Evolutionary conservation across 805 yeast genomes (phyloP), one percentile per base, ranked within the genome.

Genomic region (Saccharomycopsis microspora): DNA sequence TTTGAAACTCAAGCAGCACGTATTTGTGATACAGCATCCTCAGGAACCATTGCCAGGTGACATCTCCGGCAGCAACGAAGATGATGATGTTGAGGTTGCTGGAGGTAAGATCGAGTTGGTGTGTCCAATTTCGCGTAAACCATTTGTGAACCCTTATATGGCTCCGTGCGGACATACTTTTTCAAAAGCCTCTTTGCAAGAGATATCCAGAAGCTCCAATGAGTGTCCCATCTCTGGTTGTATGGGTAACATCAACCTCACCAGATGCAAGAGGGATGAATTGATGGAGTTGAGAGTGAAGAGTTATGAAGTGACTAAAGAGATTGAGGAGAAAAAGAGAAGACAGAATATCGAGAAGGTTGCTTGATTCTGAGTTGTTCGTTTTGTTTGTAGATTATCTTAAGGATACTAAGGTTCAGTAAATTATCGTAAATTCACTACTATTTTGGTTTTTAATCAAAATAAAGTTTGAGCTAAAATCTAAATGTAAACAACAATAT

Each of bases 51-150:
- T 83, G 19, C 85, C 86, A 0, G 69, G 65, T 35, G 60, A 60
- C 3, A 33, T 51, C 11, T n/a, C 42, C 6, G 54, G 67, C 10
- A 68, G 62, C 5, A 63, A 59, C 0, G 78, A 69, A 9, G 80
- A 75, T 37, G 85, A 80, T 28, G 90, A 81, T 28, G 42, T 84
- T 33, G 75, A 71, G 39, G 72, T 84, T 4, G 77, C 75, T 6
- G 94, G 93, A 48, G 93, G 93, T 37, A 74, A 65, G 36, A 66
- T 85, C n/a, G 77, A 80, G 42, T 58, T 85, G 49, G 71, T 67
- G 30, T 87, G 89, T 58, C 90, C 90, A 0, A 67, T 84, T 9
- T 75, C 88, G 0, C 58, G 73, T 49, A 66, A 70, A 45, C 60
- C 66, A 40, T 81, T 75, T 60, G 65, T 60, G 28, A 63, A 63